phyloP scores from a whole-genome alignment of 805 yeast genomes.

The Pichia exigua region DNA sequence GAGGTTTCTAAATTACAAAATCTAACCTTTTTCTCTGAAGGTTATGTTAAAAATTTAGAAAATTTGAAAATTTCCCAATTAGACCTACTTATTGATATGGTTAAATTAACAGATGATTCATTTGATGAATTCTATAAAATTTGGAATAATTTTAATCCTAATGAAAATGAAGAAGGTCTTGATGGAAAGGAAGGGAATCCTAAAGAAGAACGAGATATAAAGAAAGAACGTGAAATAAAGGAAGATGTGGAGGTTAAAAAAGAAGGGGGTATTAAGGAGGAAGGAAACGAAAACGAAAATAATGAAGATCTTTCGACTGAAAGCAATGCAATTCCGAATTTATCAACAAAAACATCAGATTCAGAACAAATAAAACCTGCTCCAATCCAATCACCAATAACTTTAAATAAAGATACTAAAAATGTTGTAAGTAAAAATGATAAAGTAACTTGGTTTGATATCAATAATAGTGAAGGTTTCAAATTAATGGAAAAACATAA shows the following conservation, averaged over 20 bases:
- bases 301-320: background rate
- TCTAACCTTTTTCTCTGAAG: slow-evolving; percentile 43
- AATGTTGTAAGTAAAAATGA: background rate
- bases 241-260: too few relatives aligned
- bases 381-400: background rate
- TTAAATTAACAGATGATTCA: slow-evolving; percentile 24
- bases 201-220: background rate
- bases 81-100: slow-evolving; percentile 35
- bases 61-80: slow-evolving; percentile 51
- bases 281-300: background rate
- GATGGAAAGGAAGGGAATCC: background rate
- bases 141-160: slow-evolving; percentile 19
- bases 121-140: slow-evolving; percentile 25
- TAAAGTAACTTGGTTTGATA: slow-evolving; percentile 13
- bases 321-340: background rate
- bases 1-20: slow-evolving; percentile 58
- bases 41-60: slow-evolving; percentile 44
- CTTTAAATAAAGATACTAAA: background rate
- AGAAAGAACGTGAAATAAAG: background rate
- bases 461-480: slow-evolving; percentile 39
- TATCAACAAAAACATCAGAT: background rate
- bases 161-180: background rate
- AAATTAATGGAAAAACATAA: slow-evolving; percentile 43
- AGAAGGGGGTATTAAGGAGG: background rate
- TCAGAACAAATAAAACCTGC: background rate